Base-by-base conservation (phyloP, 164 flowering plant genomes). In the Kingdonia uniflora region DNA sequence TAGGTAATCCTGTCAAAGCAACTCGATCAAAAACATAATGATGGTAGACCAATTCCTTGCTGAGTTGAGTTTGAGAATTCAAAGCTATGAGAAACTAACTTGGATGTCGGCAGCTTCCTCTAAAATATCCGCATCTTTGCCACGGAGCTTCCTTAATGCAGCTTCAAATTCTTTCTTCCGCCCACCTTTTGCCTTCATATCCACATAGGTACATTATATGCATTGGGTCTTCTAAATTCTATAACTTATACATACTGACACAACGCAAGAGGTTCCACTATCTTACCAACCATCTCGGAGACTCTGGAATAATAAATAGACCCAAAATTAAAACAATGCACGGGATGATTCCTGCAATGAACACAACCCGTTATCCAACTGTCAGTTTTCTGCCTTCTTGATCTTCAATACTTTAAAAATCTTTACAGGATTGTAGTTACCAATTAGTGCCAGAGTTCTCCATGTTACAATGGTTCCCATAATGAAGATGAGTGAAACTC, bases 281-380 rank as follows among this genome's bases (percentile, higher is more conserved):
- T n/a, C 74, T 66, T 79, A 90, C 98, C 80, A 88, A 79, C 96
- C 96, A 92, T 76, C 96, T 82, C 0, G 98, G 98, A 46, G 96
- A 92, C 64, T 88, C 98, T 17, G 98, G 98, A 56, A 88, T 77
- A 69, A 85, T 41, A 48, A 71, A 66, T 22, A 85, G 81, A 20
- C 96, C 90, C 0, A 82, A 17, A 49, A 85, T 54, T 29, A 79
- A 69, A 47, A 85, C 46, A 17, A 71, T 51, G 61, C 87, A 83
- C 12, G 96, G 98, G 24, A 84, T 17, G 22, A 85, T 52, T 59
- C 86, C 98, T 91, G 79, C 68, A 74, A 46, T 8, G 16, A 58
- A 33, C 15, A 2, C 19, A 55, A 49, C 0, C 4, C 22, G 8
- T 3, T 29, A 29, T 29, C 8, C 8, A 11, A 7, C 15, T 13